Evolutionary conservation across 192 early-diverging fungal species (phyloP).

Genomic region (Pecoramyces ruminantium): DNA sequence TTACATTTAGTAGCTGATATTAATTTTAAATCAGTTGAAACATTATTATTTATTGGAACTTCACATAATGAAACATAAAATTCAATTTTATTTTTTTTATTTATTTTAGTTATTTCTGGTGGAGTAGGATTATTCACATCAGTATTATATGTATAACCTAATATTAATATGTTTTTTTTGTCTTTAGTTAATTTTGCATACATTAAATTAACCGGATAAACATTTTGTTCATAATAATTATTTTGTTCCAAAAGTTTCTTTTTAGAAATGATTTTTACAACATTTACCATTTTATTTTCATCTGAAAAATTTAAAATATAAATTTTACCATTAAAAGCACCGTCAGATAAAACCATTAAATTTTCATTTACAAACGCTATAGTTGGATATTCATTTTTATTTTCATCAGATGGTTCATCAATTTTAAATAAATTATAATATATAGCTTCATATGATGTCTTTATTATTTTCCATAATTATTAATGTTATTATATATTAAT

Average conservation of each 20-base stretch:
- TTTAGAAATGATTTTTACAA: background rate
- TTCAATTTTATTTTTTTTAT: background rate
- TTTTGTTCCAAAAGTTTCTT: background rate
- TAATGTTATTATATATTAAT: too few relatives aligned
- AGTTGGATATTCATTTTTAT: background rate
- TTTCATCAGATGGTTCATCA: background rate
- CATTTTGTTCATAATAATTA: background rate
- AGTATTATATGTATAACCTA: background rate
- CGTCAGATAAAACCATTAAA: background rate
- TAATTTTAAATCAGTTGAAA: background rate
- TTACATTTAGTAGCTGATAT: background rate
- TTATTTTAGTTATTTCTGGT: background rate
- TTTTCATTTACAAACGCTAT: background rate
- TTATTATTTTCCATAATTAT: too few relatives aligned
- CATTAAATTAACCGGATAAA: background rate
- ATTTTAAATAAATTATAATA: background rate
- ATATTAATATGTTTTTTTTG: background rate
- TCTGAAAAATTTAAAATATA: background rate
- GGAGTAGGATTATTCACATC: background rate
- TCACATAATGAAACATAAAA: background rate
- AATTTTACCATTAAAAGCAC: background rate
- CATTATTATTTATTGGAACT: background rate
- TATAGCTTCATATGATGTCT: background rate
- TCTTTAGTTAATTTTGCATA: background rate
- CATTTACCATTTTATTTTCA: background rate